A percentile compares a stretch with the other conserved stretches of the same genome.
Conservation (phyloP, 2,329 filamentous ascomycete genomes). For the Aspergillus brasiliensis region DNA sequence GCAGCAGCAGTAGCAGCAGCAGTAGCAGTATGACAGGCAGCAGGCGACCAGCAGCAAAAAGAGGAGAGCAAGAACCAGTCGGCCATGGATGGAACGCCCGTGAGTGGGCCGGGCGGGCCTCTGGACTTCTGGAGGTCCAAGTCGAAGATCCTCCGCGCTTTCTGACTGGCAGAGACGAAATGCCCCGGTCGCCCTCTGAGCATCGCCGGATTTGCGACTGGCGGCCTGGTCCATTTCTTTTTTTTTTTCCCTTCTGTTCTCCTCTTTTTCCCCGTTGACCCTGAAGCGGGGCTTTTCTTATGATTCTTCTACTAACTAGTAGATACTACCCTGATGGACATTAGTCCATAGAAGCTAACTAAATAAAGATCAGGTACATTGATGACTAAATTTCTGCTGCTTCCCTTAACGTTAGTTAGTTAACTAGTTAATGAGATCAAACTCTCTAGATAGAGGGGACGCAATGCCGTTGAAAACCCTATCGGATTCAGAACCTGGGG, state of each 20-base stretch:
- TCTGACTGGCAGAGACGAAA: conserved; percentile 21
- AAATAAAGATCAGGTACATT: background rate
- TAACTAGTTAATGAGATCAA: no score
- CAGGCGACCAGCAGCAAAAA: conserved; percentile 8
- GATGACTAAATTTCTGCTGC: background rate
- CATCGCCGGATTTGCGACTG: conserved; percentile 8
- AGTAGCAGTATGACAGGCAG: conserved; percentile 20
- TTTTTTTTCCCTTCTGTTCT: no score
- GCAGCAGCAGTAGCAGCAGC: background rate
- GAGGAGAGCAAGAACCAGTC: conserved; percentile 10
- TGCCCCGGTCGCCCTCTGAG: conserved; percentile 10
- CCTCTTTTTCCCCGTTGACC: background rate
- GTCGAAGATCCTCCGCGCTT: conserved; percentile 27
- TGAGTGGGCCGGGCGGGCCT: conserved; percentile 24
- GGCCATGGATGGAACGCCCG: conserved; percentile 21
- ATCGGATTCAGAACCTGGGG: background rate
- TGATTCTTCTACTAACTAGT: background rate
- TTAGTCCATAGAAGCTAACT: no score
- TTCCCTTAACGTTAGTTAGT: no score
- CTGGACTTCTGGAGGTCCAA: conserved; percentile 18
- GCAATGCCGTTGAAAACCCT: background rate
- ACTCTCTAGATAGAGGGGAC: background rate
- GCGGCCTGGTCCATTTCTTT: no score
- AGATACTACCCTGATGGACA: no score
- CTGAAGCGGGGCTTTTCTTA: background rate